Percentiles rank a stretch among this genome's conserved stretches.
Conservation (phyloP, 768 basidiomycete species). For the Inosperma sp. region DNA sequence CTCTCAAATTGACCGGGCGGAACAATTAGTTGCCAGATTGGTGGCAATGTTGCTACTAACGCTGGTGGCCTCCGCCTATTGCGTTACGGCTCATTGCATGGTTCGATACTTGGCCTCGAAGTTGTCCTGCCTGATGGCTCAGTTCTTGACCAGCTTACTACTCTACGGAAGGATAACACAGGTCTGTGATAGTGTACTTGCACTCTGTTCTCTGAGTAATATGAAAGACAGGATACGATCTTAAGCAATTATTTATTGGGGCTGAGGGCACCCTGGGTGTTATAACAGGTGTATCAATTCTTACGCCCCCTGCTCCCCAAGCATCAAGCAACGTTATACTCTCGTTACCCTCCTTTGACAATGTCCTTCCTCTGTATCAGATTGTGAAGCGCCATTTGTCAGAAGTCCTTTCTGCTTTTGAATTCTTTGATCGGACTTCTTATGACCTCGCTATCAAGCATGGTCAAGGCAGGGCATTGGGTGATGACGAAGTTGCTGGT, state of each 20-base stretch:
- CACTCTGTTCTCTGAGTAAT: too few relatives aligned
- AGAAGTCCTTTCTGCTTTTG: conserved; percentile 96
- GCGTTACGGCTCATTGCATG: conserved; percentile 93
- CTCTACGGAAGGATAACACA: conserved; percentile 95
- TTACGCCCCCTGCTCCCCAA: conserved; percentile 78
- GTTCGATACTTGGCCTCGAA: conserved; percentile 91
- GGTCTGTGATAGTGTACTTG: conserved; percentile 42
- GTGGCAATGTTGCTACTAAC: conserved; percentile 95
- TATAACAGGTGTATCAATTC: conserved; percentile 91
- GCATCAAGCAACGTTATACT: conserved; percentile 91
- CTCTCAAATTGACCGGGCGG: conserved; percentile 3
- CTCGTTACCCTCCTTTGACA: conserved; percentile 80
- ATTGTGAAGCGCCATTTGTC: conserved; percentile 78
- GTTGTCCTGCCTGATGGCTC: conserved; percentile 94
- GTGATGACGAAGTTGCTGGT: conserved; percentile 67
- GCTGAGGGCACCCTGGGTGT: conserved; percentile 95
- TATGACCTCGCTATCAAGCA: conserved; percentile 83
- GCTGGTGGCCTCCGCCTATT: conserved; percentile 94
- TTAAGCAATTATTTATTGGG: conserved; percentile 98
- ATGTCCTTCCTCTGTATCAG: conserved; percentile 81
- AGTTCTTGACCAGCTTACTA: conserved; percentile 82
- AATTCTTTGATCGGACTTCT: conserved; percentile 86
- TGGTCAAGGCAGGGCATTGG: conserved; percentile 72
- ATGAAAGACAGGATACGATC: conserved; percentile 71
- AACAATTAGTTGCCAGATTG: conserved; percentile 81